A percentile compares a stretch with the other conserved stretches of the same genome.
Conservation (phyloP, 2,329 filamentous ascomycete genomes). For the Botrytis squamosa region DNA sequence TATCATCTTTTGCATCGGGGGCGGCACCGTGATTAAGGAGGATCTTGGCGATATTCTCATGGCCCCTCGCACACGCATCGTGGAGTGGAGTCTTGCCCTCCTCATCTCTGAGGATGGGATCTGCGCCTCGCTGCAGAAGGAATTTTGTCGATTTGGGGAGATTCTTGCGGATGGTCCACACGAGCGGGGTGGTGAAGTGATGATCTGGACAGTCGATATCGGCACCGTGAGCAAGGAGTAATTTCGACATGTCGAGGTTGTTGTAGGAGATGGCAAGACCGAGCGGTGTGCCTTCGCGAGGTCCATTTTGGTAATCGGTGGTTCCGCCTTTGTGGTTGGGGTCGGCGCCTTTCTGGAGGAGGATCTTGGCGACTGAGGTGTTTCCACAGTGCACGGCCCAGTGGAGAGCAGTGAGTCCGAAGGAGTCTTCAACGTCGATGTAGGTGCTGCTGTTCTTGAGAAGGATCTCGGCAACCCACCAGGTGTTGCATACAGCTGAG, state of each 20-base stretch:
- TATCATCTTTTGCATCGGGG: constrained; percentile 16
- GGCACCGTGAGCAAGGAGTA: constrained; percentile 11
- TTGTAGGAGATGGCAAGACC: constrained; percentile 21
- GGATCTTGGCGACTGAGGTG: constrained; percentile 7
- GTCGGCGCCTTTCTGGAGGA: constrained; percentile 17
- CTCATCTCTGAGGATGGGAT: constrained; percentile 15
- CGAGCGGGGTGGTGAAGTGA: constrained; percentile 15
- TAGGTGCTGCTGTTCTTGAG: constrained; percentile 17
- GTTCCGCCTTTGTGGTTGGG: constrained; percentile 18
- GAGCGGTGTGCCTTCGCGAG: constrained; percentile 14
- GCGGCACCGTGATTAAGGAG: constrained; percentile 9
- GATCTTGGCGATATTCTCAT: constrained; percentile 15
- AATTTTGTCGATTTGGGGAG: constrained; percentile 16
- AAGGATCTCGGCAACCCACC: constrained; percentile 20
- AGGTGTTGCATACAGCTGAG: constrained; percentile 18
- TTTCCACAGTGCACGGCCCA: constrained; percentile 21
- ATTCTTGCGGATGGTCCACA: constrained; percentile 19
- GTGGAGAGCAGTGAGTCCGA: constrained; percentile 18
- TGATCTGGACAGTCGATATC: constrained; percentile 21
- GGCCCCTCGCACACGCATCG: constrained; percentile 16
- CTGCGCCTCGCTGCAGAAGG: constrained; percentile 27
- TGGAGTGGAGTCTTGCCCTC: constrained; percentile 19
- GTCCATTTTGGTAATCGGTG: constrained; percentile 15
- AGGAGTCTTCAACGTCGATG: constrained; percentile 20
- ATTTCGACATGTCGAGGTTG: constrained; percentile 19